Percentiles rank a stretch among this genome's conserved stretches.
phyloP scores from a whole-genome alignment of 306 rosid genomes.

The Inga laurina region DNA sequence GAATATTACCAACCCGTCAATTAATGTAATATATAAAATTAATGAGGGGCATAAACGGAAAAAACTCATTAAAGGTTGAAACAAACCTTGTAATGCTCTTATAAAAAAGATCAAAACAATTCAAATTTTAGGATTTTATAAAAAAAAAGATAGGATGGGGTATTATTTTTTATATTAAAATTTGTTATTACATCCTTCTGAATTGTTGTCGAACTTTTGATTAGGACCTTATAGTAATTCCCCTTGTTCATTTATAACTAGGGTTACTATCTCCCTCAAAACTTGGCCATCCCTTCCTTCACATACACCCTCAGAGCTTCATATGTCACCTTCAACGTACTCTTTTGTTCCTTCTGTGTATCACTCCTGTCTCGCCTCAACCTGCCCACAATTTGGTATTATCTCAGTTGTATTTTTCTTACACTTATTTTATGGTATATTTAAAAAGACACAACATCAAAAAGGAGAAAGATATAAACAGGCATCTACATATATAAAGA shows the following conservation, averaged over 20 bases:
- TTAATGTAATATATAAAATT: too few relatives aligned
- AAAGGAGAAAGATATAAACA: too few relatives aligned
- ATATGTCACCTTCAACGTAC: slow-evolving; percentile 56
- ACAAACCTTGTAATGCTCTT: accelerated
- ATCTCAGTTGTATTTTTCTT: not conserved
- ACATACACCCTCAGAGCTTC: slow-evolving; percentile 11
- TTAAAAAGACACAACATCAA: too few relatives aligned
- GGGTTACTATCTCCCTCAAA: not conserved
- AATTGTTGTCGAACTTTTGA: too few relatives aligned
- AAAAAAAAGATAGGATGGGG: accelerated
- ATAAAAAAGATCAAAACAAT: accelerated
- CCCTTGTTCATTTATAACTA: not conserved
- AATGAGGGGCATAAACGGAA: too few relatives aligned
- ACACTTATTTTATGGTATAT: too few relatives aligned
- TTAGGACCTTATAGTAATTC: too few relatives aligned
- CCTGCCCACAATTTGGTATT: not conserved
- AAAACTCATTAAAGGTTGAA: too few relatives aligned
- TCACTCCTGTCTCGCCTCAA: slow-evolving; percentile 12
- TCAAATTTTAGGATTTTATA: too few relatives aligned
- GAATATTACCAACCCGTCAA: too few relatives aligned
- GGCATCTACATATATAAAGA: not conserved
- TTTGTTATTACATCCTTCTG: too few relatives aligned
- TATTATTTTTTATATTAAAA: too few relatives aligned
- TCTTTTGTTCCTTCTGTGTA: slow-evolving; percentile 47
- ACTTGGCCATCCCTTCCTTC: not conserved